A percentile compares a stretch with the other conserved stretches of the same genome.
These are phyloP conservation scores for Lagerstroemia speciosa DNA, from an alignment of 345 rosid species.

Conservation along the genomic window DNA sequence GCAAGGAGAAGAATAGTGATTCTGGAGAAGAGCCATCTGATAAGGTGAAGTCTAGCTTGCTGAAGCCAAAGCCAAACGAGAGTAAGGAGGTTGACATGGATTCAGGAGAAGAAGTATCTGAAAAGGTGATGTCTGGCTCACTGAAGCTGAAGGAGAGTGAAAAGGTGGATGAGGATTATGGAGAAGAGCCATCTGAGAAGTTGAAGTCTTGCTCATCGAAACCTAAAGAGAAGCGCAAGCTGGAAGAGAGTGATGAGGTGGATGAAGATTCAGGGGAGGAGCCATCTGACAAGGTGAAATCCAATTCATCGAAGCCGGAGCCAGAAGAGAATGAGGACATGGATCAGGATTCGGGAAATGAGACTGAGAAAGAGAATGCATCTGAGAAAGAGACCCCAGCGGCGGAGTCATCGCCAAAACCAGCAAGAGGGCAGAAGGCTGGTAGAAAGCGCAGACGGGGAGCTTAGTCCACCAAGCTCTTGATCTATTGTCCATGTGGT, in stretches of 20 bases:
- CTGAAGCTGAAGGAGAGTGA: slow-evolving; percentile 27
- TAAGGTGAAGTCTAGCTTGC: slow-evolving; percentile 22
- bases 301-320: not conserved
- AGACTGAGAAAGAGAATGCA: not conserved
- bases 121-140: slow-evolving; percentile 19
- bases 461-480: slow-evolving; percentile 11
- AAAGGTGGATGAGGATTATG: slow-evolving; percentile 28
- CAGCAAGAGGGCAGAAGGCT: slow-evolving; percentile 38
- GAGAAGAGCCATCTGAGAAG: slow-evolving; percentile 34
- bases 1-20: slow-evolving; percentile 29
- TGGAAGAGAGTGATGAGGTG: slow-evolving; percentile 16
- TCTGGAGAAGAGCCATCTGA: slow-evolving; percentile 35
- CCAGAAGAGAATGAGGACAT: not conserved
- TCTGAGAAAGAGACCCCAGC: not conserved
- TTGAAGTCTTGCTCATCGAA: slow-evolving; percentile 15
- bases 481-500: not conserved
- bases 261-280: slow-evolving; percentile 40
- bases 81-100: slow-evolving; percentile 29
- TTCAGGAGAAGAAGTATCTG: no score
- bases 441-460: slow-evolving; percentile 59
- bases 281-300: slow-evolving; percentile 4
- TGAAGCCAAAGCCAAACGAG: slow-evolving; percentile 9
- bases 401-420: slow-evolving; percentile 34
- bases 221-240: slow-evolving; percentile 12
- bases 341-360: not conserved